phyloP scores from a whole-genome alignment of 176 grass and related monocot species.

The Carex parvula region DNA sequence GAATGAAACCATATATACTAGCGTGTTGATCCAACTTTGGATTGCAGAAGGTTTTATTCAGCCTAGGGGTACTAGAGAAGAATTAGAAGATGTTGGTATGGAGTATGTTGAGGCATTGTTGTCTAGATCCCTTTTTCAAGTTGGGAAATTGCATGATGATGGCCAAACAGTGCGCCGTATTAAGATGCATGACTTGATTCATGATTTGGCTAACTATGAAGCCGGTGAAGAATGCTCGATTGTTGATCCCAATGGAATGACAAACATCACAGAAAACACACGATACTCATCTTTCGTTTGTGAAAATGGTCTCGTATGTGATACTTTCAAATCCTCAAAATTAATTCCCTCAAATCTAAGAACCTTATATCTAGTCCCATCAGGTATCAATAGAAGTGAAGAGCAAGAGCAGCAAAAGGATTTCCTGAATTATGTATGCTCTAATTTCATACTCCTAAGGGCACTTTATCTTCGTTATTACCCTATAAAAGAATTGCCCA shows the following conservation, averaged over 20 bases:
- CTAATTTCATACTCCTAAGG: neutral
- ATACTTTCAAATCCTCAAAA: neutral
- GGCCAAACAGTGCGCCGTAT: neutral
- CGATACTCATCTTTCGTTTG: neutral
- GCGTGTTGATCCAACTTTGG: slow-evolving; percentile 5
- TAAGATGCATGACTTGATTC: slow-evolving; percentile 5
- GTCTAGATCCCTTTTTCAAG: neutral
- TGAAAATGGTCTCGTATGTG: neutral
- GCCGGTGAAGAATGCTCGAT: slow-evolving; percentile 26
- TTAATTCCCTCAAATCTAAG: neutral
- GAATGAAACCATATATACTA: neutral
- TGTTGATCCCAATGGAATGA: neutral
- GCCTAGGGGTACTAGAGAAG: neutral
- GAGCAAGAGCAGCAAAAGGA: neutral
- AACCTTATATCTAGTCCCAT: neutral
- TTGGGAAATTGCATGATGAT: fast-evolving
- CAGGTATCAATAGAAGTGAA: neutral
- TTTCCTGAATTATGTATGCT: neutral
- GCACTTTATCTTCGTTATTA: neutral
- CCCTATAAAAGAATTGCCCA: neutral
- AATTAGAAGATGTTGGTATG: neutral
- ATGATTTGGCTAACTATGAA: slow-evolving; percentile 23
- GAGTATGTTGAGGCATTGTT: neutral
- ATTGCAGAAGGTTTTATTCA: slow-evolving; percentile 30
- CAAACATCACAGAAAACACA: neutral